Base-by-base conservation (phyloP, 2,329 filamentous ascomycete genomes). In the Sphaerulina vaccinii region DNA sequence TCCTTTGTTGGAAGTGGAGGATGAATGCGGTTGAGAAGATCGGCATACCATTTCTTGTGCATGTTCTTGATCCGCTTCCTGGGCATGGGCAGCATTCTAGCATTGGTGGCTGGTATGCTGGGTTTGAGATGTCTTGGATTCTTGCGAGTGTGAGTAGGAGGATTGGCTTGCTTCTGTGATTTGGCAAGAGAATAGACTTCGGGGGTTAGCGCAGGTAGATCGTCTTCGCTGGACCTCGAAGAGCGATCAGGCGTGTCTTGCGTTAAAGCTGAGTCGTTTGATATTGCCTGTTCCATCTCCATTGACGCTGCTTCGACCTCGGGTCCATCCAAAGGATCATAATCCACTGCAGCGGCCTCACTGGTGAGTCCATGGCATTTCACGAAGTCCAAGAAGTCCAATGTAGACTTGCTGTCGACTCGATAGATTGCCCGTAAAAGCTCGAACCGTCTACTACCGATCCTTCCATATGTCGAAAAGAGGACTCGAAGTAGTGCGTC, bases 391-490 rank as follows among this genome's bases (percentile, higher is more conserved):
- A 29, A 29, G 27, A 9, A 13, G 27, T 29, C 27, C 27, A 29
- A 10, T 13, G n/a, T 3, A 29, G 4, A 9, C 10, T 29, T 3
- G 4, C 27, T 29, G 27, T 29, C 27, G 27, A 10, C 27, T 43
- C 2, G 57, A 29, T 48, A 63, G 4, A 65, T 40, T 3, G 59
- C 59, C 39, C 36, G 10, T 52, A 82, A 48, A 24, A 85, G 64
- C 8, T 76, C 67, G 52, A 76, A 70, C 59, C 79, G 73, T 24
- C 79, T 71, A 56, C 68, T 74, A 7, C 82, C 82, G 24, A 70
- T 71, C 45, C 83, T 76, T 11, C 81, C 83, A 60, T 85, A 85
- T 11, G 81, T 74, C 52, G 76, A 66, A 24, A 74, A 67, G 16
- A 86, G 67, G 9, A 83, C 70, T 49, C 75, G 79, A 38, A 77